Base-by-base conservation (phyloP, 345 rosid species). In the Triadica sebifera region DNA sequence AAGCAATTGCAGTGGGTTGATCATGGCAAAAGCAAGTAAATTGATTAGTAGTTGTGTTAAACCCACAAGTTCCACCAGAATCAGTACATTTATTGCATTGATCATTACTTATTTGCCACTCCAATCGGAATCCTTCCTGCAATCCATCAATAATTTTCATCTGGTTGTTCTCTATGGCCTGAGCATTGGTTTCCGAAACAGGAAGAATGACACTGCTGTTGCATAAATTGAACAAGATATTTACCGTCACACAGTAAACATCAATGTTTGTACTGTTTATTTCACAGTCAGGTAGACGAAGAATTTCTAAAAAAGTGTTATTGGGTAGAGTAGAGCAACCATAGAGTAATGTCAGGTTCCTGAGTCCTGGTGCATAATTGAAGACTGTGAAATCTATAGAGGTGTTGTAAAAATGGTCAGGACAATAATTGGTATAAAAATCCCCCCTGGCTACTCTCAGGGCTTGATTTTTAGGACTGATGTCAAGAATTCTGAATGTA, bases 1-100 rank as follows among this genome's bases (percentile, higher is more conserved):
- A 75, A 62, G 52, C 12, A 24, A 6, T 72, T 67, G 47, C 59
- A 51, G 64, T 29, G 9, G 80, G 69, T 13, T 51, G 75, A 52
- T 79, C 69, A 16, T 20, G 46, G 82, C 80, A 75, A 75, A 75
- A 75, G 67, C 82, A 78, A 63, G 72, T 5, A 75, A 75, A 78
- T 29, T 12, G 47, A 45, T 12, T 50, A 24, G 59, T 8, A 0
- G 59, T 69, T 0, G 41, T 20, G 59, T 74, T 58, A 45, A 29
- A 81, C 58, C 75, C 73, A 9, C 80, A 74, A 37, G 17, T 11
- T 22, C 80, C 65, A 15, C 73, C 71, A 11, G 77, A 76, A 8
- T 67, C 56, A 8, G 0, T 49, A 50, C 79, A 75, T 12, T 7
- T 19, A 20, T 25, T 63, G 72, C 79, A 75, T 17, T 71, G 41